Base-by-base conservation (phyloP, 495 filamentous ascomycete genomes). In the Penicillium antarcticum region DNA sequence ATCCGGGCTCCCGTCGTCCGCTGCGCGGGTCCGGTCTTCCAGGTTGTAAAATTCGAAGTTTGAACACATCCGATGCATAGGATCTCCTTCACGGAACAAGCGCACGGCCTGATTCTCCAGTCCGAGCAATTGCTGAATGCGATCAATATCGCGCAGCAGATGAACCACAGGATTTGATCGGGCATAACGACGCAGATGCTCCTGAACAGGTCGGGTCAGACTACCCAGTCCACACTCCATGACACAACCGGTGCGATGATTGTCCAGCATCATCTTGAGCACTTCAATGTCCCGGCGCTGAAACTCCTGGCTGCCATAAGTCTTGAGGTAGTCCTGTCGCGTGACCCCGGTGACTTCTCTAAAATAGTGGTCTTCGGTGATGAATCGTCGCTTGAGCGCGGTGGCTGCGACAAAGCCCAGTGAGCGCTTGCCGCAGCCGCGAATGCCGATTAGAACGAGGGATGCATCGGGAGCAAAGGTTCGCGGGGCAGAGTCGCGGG, bases 21-120 rank as follows among this genome's bases (percentile, higher is more conserved):
- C 35, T 21, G 53, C 53, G 33, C 58, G 65, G 3, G 68, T 72
- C 13, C 64, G 62, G 34, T 75, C 68, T 71, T 82, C 81, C 35
- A 89, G 63, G 56, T 94, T 94, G 71, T 85, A 91, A 58, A 85
- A 91, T 62, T 91, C 88, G 33, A 87, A 80, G 60, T 91, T 91
- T 7, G 87, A 87, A 66, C 87, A 91, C 13, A 71, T 72, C 45
- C 85, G 73, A 63, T 87, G 77, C 42, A 71, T 64, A 18, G 80
- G 70, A 60, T 85, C 68, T 61, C 73, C 59, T 62, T 79, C 61
- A 66, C 75, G 68, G 53, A 86, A 56, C 53, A 82, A 58, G 55
- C 70, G 52, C 62, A 71, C 64, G 44, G 82, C 69, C 51, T 76
- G 77, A 32, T 87, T 79, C 18, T 77, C 73, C 13, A 83, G 63